Evolutionary conservation across 345 rosid species (phyloP).

Genomic region (Rhizophora mangle): DNA sequence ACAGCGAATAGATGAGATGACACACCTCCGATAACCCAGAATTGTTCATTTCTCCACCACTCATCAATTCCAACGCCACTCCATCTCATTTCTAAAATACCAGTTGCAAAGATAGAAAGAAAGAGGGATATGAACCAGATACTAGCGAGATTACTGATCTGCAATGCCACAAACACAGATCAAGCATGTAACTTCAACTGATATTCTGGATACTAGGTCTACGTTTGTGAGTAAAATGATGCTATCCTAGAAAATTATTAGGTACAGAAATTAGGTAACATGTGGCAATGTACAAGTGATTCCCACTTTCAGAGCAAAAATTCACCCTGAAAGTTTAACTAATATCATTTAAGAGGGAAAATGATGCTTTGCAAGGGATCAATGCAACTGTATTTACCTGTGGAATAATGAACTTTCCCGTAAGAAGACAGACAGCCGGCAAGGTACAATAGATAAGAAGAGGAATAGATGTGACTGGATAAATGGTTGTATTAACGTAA

Average conservation of each 20-base stretch:
- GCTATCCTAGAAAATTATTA: neutral
- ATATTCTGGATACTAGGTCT: neutral
- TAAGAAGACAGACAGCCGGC: conserved; percentile 44
- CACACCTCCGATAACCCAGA: conserved; percentile 46
- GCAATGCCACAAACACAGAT: conserved; percentile 14
- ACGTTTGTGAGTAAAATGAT: no score
- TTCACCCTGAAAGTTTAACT: neutral
- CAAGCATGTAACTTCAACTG: neutral
- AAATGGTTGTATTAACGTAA: conserved; percentile 40
- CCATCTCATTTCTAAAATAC: conserved; percentile 50
- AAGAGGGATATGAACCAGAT: conserved; percentile 39
- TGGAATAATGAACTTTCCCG: conserved; percentile 47
- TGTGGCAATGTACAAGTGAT: neutral
- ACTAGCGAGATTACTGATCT: conserved; percentile 37
- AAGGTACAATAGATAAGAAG: conserved; percentile 38
- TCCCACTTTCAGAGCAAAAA: neutral
- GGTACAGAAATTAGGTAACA: no score
- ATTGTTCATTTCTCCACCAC: conserved; percentile 53
- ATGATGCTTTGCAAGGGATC: neutral
- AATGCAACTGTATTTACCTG: conserved; percentile 24
- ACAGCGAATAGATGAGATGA: conserved; percentile 43
- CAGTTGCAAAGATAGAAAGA: conserved; percentile 39
- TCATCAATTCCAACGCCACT: conserved; percentile 41
- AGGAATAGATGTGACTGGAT: conserved; percentile 42
- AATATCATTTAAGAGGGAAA: neutral